Evolutionary conservation across 805 yeast genomes (phyloP).

Genomic region (Saturnispora kantuleensis): DNA sequence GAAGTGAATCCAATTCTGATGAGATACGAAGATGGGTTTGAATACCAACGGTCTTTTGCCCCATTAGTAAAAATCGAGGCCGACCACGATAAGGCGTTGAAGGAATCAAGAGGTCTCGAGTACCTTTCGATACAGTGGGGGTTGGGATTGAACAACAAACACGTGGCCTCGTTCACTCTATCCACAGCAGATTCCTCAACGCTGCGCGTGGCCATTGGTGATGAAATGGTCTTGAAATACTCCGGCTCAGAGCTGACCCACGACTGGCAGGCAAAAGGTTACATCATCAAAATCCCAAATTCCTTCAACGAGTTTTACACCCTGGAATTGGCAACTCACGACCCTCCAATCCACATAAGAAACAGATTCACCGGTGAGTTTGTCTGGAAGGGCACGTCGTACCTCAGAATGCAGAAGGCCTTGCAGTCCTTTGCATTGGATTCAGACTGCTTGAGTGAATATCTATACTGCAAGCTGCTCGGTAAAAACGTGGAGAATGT

Average conservation of each 20-base stretch:
- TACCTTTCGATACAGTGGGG: slow-evolving; percentile 71
- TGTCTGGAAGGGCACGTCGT: slow-evolving; percentile 82
- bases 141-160: slow-evolving; percentile 50
- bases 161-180: slow-evolving; percentile 58
- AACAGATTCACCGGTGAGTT: slow-evolving; percentile 75
- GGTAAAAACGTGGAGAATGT: slow-evolving; percentile 69
- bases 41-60: slow-evolving; percentile 76
- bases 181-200: slow-evolving; percentile 58
- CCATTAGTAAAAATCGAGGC: slow-evolving; percentile 79
- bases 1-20: slow-evolving; percentile 63
- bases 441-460: slow-evolving; percentile 59
- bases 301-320: slow-evolving; percentile 59
- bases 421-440: slow-evolving; percentile 61
- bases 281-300: slow-evolving; percentile 61
- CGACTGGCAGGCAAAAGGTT: slow-evolving; percentile 69
- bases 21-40: slow-evolving; percentile 73
- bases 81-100: slow-evolving; percentile 62
- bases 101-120: slow-evolving; percentile 69
- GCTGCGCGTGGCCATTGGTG: slow-evolving; percentile 73
- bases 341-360: slow-evolving; percentile 50
- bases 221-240: slow-evolving; percentile 62
- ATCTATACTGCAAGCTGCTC: slow-evolving; percentile 63
- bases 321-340: slow-evolving; percentile 44
- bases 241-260: slow-evolving; percentile 40
- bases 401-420: slow-evolving; percentile 76